Conservation (phyloP, 2,329 filamentous ascomycete genomes). For the Epichloe aotearoae region DNA sequence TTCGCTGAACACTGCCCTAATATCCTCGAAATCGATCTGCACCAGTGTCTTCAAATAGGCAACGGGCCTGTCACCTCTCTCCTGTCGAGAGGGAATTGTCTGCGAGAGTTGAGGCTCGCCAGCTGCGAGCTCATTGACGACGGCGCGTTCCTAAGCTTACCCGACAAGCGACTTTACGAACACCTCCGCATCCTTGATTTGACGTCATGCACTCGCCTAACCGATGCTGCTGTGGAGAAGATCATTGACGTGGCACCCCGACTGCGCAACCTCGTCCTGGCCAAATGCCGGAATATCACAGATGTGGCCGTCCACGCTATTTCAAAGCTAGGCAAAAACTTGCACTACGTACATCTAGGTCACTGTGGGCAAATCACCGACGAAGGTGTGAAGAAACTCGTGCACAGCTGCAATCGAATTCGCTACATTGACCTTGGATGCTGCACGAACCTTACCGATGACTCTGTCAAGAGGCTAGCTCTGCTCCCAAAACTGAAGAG, state of each 20-base stretch:
- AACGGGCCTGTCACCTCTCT: conserved; percentile 75
- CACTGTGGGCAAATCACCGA: conserved; percentile 91
- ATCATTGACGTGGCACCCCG: conserved; percentile 80
- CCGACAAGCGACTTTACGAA: conserved; percentile 55
- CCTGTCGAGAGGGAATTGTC: conserved; percentile 60
- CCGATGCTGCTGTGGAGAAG: conserved; percentile 75
- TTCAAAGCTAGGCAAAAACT: conserved; percentile 79
- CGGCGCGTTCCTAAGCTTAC: conserved; percentile 71
- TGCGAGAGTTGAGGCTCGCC: conserved; percentile 82
- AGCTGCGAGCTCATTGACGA: conserved; percentile 79
- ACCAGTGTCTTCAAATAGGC: conserved; percentile 69
- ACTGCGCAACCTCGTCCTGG: conserved; percentile 81
- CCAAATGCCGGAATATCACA: conserved; percentile 88
- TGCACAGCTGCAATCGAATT: conserved; percentile 80
- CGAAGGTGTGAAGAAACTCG: conserved; percentile 69
- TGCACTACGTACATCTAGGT: conserved; percentile 92
- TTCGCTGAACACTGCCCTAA: conserved; percentile 84
- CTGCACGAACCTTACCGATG: conserved; percentile 77
- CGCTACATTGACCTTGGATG: conserved; percentile 97
- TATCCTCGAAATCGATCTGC: conserved; percentile 90
- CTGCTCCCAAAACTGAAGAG: conserved; percentile 83
- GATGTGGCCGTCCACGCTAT: conserved; percentile 81
- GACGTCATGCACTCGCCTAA: conserved; percentile 73
- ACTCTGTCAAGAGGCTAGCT: conserved; percentile 72
- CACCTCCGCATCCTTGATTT: conserved; percentile 86